Conservation (phyloP, 495 filamentous ascomycete species). For the Neurospora sp. region DNA sequence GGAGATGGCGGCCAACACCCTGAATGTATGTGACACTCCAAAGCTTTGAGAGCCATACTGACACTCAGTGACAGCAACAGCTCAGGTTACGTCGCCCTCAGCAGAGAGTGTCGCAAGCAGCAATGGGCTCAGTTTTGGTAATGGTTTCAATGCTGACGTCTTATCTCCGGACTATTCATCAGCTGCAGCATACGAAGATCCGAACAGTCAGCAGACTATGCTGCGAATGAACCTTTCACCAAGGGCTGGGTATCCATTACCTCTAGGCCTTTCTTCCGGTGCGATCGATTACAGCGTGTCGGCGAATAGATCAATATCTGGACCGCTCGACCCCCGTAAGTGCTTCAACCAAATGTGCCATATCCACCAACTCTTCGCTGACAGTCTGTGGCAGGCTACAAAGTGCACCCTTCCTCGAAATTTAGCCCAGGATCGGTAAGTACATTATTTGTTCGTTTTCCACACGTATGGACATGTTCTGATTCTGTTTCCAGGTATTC, state of each 20-base stretch:
- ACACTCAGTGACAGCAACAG: background rate
- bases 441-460: background rate
- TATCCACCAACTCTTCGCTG: background rate
- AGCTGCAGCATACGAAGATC: background rate
- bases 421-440: constrained; percentile 34
- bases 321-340: constrained; percentile 9
- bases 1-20: background rate
- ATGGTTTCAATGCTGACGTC: background rate
- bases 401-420: constrained; percentile 28
- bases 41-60: background rate
- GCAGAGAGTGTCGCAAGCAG: background rate
- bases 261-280: background rate
- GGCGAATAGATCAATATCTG: background rate
- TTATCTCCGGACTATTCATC: background rate
- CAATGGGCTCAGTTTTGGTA: background rate
- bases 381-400: constrained; percentile 22
- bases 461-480: background rate
- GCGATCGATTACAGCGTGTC: background rate
- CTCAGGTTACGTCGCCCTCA: background rate
- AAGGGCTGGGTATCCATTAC: background rate
- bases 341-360: background rate
- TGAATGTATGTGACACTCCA: background rate
- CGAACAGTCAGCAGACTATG: background rate
- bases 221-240: background rate
- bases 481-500: constrained; percentile 26